Conservation (phyloP, 495 filamentous ascomycete species). For the Margaritispora aquatica region DNA sequence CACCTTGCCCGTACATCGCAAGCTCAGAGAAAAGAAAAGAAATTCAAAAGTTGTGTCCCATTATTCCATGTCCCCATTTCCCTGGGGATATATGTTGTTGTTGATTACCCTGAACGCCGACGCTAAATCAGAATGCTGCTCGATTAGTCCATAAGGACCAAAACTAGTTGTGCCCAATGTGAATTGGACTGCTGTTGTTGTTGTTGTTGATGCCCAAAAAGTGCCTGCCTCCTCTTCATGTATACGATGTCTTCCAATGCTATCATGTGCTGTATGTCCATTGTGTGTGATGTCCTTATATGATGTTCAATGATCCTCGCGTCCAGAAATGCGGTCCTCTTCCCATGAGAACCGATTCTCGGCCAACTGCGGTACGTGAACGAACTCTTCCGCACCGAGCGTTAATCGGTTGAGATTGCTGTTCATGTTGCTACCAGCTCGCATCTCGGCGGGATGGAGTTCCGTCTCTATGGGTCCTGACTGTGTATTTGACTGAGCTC, state of each 20-base stretch:
- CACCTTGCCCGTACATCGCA: no score
- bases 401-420: conserved; percentile 1
- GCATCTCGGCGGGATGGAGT: background rate
- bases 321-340: conserved; percentile 27
- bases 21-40: no score
- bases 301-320: background rate
- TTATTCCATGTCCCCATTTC: background rate
- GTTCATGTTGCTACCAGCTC: conserved; percentile 3
- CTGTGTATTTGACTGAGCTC: background rate
- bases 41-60: no score
- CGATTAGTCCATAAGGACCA: no score
- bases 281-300: background rate
- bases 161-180: no score
- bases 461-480: background rate
- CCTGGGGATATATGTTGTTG: background rate
- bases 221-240: background rate
- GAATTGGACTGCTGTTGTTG: background rate
- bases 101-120: background rate
- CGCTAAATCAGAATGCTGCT: background rate
- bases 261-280: background rate
- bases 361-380: conserved; percentile 45
- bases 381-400: conserved; percentile 32
- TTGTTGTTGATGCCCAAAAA: background rate
- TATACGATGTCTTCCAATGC: background rate
- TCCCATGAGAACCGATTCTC: conserved; percentile 49